These are phyloP conservation scores for Helenozyma rhizophorensis DNA, from an alignment of 805 yeast genomes.

Conservation along the genomic window DNA sequence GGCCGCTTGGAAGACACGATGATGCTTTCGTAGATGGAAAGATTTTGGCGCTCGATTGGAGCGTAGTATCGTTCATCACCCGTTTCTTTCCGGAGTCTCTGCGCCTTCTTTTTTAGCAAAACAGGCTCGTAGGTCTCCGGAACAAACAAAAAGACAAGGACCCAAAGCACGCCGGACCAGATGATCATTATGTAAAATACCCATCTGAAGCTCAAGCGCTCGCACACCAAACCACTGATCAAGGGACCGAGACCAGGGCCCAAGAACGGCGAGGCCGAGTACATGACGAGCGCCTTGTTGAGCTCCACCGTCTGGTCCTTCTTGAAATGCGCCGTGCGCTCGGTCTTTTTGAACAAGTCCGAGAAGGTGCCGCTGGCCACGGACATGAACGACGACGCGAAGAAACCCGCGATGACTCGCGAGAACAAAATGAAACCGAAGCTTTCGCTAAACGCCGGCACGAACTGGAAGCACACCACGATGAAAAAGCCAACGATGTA, in stretches of 20 bases:
- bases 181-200: slow-evolving; percentile 23
- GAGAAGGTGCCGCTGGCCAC: slow-evolving; percentile 29
- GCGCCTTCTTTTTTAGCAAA: slow-evolving; percentile 20
- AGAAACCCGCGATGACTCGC: slow-evolving; percentile 23
- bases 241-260: slow-evolving; percentile 30
- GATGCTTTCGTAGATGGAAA: slow-evolving; percentile 15
- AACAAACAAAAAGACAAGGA: slow-evolving; percentile 18
- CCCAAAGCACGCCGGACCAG: slow-evolving; percentile 19
- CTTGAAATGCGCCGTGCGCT: slow-evolving; percentile 7
- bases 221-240: slow-evolving; percentile 24
- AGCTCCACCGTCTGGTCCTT: slow-evolving; percentile 9
- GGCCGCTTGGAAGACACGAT: slow-evolving; percentile 21
- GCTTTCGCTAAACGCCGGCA: slow-evolving; percentile 22
- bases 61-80: slow-evolving; percentile 37
- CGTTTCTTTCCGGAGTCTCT: slow-evolving; percentile 25
- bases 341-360: slow-evolving; percentile 19
- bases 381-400: slow-evolving; percentile 25
- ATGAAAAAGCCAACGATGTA: slow-evolving; percentile 29
- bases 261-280: slow-evolving; percentile 26
- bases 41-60: slow-evolving; percentile 30
- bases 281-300: slow-evolving; percentile 22
- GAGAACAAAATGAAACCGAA: slow-evolving; percentile 26
- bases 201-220: slow-evolving; percentile 20
- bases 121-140: slow-evolving; percentile 30
- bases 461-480: slow-evolving; percentile 19